Evolutionary conservation across 176 grass and related monocot genomes (phyloP).

Genomic region (Carex scoparia): DNA sequence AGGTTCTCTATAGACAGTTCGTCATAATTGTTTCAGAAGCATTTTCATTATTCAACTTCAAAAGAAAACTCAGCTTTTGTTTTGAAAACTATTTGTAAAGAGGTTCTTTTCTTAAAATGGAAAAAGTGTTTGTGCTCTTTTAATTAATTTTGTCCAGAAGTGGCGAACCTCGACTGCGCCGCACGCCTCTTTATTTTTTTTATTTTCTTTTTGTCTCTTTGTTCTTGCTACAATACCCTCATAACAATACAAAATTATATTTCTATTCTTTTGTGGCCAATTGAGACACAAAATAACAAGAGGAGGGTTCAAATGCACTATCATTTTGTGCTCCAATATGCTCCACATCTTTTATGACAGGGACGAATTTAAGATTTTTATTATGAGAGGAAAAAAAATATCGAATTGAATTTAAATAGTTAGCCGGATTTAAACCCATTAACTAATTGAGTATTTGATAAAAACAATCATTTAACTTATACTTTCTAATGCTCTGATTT

Average conservation of each 20-base stretch:
- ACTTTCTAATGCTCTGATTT: too few species aligned
- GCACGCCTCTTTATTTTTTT: background rate
- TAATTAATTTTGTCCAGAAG: constrained; percentile 7
- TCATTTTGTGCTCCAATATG: too few species aligned
- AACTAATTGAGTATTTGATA: too few species aligned
- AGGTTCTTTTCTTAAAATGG: background rate
- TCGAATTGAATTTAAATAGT: too few species aligned
- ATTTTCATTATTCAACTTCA: background rate
- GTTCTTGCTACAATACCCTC: background rate
- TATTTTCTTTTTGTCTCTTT: background rate
- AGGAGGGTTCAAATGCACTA: too few species aligned
- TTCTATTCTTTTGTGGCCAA: background rate
- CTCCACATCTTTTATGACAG: too few species aligned
- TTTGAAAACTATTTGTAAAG: background rate
- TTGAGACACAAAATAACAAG: background rate
- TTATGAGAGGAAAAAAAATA: too few species aligned
- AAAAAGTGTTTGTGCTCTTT: constrained; percentile 7
- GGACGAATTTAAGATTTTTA: too few species aligned
- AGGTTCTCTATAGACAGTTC: background rate
- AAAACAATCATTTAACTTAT: too few species aligned
- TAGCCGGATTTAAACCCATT: too few species aligned
- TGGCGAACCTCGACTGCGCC: constrained; percentile 15
- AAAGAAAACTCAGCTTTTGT: background rate
- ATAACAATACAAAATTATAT: background rate
- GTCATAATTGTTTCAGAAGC: background rate